These are phyloP conservation scores for Pseudohyphozyma bogoriensis DNA, from an alignment of 768 basidiomycete genomes.

Conservation along the genomic window DNA sequence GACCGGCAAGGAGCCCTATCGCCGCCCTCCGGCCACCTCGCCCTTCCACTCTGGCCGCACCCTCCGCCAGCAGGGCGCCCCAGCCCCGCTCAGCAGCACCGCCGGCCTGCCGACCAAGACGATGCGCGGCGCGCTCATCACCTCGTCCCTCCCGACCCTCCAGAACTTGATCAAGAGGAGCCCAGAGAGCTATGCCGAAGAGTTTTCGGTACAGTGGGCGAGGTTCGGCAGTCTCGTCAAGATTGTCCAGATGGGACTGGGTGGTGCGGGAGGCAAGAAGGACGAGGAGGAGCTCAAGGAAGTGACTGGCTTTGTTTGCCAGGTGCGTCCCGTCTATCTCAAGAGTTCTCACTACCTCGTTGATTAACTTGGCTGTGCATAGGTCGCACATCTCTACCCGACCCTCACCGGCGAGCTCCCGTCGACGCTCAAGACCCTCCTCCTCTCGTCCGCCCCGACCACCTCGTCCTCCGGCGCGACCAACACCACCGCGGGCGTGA, in stretches of 20 bases:
- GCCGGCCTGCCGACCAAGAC: slow-evolving; percentile 14
- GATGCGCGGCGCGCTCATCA: slow-evolving; percentile 46
- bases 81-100: not conserved
- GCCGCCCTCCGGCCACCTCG: not conserved
- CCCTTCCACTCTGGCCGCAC: not conserved
- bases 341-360: not conserved
- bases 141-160: slow-evolving; percentile 83
- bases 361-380: too few relatives aligned
- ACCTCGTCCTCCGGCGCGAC: slow-evolving; percentile 40
- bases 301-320: slow-evolving; percentile 80
- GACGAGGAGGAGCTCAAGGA: slow-evolving; percentile 73
- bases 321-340: slow-evolving; percentile 43
- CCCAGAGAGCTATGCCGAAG: slow-evolving; percentile 78
- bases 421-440: slow-evolving; percentile 60
- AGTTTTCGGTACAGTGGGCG: slow-evolving; percentile 93
- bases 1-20: not conserved
- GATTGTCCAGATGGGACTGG: slow-evolving; percentile 43
- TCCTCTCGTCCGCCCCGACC: slow-evolving; percentile 65
- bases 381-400: slow-evolving; percentile 91
- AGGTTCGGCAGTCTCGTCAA: slow-evolving; percentile 80
- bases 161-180: slow-evolving; percentile 97
- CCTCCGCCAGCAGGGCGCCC: not conserved
- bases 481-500: slow-evolving; percentile 10
- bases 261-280: slow-evolving; percentile 22
- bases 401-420: slow-evolving; percentile 80